These are phyloP conservation scores for Botrytis cinerea DNA, from an alignment of 2,329 filamentous ascomycete species.

Conservation along the genomic window DNA sequence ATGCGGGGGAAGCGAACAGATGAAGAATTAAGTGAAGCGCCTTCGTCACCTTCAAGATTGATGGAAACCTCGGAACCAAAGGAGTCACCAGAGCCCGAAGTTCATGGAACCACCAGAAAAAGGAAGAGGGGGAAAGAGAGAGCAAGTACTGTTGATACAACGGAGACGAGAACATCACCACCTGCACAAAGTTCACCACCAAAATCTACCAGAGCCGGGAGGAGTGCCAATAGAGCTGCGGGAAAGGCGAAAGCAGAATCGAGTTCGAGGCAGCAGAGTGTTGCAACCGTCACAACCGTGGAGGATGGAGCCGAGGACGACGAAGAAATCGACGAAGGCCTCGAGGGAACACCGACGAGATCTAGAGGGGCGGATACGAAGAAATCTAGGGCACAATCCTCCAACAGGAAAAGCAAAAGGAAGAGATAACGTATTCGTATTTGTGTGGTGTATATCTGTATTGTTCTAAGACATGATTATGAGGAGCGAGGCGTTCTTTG, in stretches of 20 bases:
- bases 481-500: constrained; percentile 11
- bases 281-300: constrained; percentile 41
- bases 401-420: constrained; percentile 38
- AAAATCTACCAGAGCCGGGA: constrained; percentile 43
- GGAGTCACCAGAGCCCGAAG: constrained; percentile 21
- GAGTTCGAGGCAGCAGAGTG: constrained; percentile 41
- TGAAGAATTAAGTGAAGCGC: constrained; percentile 38
- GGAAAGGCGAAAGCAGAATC: constrained; percentile 46
- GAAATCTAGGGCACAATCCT: constrained; percentile 28
- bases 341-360: constrained; percentile 37
- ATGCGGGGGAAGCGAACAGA: constrained; percentile 34
- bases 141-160: constrained; percentile 54
- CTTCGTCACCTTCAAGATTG: constrained; percentile 41
- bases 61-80: constrained; percentile 33
- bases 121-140: constrained; percentile 44
- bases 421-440: constrained; percentile 31
- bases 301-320: constrained; percentile 43
- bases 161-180: constrained; percentile 48
- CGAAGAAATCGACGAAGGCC: constrained; percentile 44
- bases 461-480: background rate
- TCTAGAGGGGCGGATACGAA: constrained; percentile 33
- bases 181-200: constrained; percentile 45
- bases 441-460: background rate
- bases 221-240: constrained; percentile 46
- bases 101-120: constrained; percentile 23